Evolutionary conservation across 768 basidiomycete species (phyloP).

Genomic region (Mycena albidolilacea): DNA sequence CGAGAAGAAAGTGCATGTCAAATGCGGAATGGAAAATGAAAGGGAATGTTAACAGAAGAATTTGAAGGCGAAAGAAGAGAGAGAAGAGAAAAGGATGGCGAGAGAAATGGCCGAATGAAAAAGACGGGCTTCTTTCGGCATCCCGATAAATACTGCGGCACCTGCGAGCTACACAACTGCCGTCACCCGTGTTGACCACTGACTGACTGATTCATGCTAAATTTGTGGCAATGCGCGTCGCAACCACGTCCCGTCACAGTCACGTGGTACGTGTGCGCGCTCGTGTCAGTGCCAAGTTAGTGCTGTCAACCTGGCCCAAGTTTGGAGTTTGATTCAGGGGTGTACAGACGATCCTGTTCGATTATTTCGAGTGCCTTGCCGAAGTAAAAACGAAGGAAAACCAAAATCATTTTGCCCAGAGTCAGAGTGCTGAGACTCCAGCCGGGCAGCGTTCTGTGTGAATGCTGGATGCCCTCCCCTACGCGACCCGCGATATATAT

Average conservation of each 20-base stretch:
- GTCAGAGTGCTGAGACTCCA: no score
- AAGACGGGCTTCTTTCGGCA: neutral
- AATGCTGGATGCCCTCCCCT: no score
- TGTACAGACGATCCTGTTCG: no score
- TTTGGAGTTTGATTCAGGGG: no score
- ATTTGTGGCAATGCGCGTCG: slow-evolving; percentile 15
- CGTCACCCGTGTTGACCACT: neutral
- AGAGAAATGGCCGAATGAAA: neutral
- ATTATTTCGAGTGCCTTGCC: no score
- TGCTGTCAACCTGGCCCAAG: no score
- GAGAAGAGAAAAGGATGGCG: neutral
- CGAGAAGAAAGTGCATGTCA: slow-evolving; percentile 3
- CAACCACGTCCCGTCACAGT: slow-evolving; percentile 27
- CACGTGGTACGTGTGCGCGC: slow-evolving; percentile 10
- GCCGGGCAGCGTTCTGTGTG: no score
- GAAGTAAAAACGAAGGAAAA: no score
- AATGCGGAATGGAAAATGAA: slow-evolving; percentile 8
- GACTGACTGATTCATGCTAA: neutral
- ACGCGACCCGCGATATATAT: no score
- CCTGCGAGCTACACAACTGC: neutral
- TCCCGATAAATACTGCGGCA: neutral
- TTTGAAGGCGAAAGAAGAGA: neutral
- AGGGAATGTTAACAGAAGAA: neutral
- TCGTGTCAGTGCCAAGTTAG: neutral
- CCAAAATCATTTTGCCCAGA: no score